Evolutionary conservation across 768 basidiomycete species (phyloP), one percentile per base, ranked within the genome.

Genomic region (Trametes sanguinea): DNA sequence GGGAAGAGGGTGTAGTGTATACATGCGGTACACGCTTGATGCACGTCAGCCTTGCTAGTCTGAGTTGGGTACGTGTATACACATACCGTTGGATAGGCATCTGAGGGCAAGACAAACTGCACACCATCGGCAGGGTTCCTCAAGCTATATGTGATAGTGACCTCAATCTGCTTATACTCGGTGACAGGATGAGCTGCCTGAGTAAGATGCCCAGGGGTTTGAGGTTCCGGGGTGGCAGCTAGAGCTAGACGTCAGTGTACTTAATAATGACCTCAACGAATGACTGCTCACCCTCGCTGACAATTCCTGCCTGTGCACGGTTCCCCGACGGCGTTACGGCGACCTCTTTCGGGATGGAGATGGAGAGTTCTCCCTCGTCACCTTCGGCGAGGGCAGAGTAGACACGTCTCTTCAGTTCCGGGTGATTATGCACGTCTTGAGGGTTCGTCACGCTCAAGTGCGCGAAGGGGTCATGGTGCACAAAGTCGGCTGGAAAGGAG

Each of bases 321-420:
- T 79, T 80, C 30, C 82, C 82, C 33, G 85, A 85, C 62, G 83
- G 85, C 74, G 78, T 88, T 68, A 89, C 75, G 53, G 83, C 78
- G 16, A 89, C 86, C 61, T 89, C 89, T 68, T 80, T 81, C 8
- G 92, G 92, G 62, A 98, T 86, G 10, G 88, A 84, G 68, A 99
- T 93, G 5, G 94, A 93, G 35, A 99, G 73, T 75, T 98, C 97
- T 60, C 96, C 97, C 73, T 98, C 94, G 66, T 96, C 94, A 45
- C 87, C 84, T 70, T 98, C 97, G 63, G 93, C 85, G 54, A 95
- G 80, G 0, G 96, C 93, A 0, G 93, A 85, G 77, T 95, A 98
- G 43, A 97, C 75, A 76, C 88, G 90, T 61, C 97, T 83, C 80
- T 97, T 98, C 61, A 95, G 80, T 72, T 97, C 97, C 6, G 94